Evolutionary conservation across 1,284 basidiomycete species (phyloP), one percentile per base, ranked within the genome.

Genomic region (Ceratobasidium sp.): DNA sequence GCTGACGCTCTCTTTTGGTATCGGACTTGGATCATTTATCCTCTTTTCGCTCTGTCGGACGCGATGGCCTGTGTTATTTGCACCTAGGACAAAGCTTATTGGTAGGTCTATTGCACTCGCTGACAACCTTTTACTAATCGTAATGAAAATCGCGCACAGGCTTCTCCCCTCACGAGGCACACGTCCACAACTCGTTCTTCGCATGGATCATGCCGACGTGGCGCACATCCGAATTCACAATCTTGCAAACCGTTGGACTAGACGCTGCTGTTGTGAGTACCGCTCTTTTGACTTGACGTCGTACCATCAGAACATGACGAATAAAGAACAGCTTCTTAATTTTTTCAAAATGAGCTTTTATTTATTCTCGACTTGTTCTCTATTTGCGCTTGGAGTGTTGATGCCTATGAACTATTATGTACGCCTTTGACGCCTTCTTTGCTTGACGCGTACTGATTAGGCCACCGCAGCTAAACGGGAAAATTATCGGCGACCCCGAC

Each of bases 291-390:
- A 78, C 76, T 32, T 16, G n/a, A 16, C 45, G 36, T 36, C 72
- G 32, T 43, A 39, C 39, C 52, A 18, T 64, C 46, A 50, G 10
- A 21, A 50, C 16, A 50, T 50, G 23, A n/a, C 48, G n/a, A 21
- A 23, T 9, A 9, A 21, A 23, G 18, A n/a, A 26, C 72, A 96
- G 94, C 85, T 98, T 3, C 87, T 99, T 43, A 93, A 90, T 76
- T 99, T 99, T 83, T 92, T 96, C 85, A 96, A 96, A 80, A 98
- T 93, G 87, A 89, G 91, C 0, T 98, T 98, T 80, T 89, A 92
- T 78, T 85, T 98, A 34, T 98, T 98, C 80, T 89, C 90, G 0
- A 81, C 89, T n/a, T 92, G 93, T 79, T 94, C 94, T 0, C 79
- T 94, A 53, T 88, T 94, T 73, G 93, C 94, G 4, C 83, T 90